phyloP scores from a whole-genome alignment of 129 eudicot species.

The Solidago caesia region DNA sequence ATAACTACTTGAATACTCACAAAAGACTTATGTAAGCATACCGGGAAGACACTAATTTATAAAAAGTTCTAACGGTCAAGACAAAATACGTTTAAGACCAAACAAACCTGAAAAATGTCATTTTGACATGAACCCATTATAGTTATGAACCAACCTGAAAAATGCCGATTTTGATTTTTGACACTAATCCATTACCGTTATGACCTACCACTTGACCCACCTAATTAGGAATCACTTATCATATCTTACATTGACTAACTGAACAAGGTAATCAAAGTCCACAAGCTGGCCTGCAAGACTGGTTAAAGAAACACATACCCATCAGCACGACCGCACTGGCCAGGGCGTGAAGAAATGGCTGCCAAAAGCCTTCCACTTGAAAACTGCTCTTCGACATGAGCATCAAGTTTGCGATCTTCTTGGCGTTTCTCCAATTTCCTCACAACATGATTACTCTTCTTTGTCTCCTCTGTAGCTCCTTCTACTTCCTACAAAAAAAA shows the following conservation, averaged over 20 bases:
- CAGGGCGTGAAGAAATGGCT: slow-evolving; percentile 80
- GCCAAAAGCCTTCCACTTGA: slow-evolving; percentile 71
- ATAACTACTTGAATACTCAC: too few species aligned
- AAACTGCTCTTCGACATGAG: slow-evolving; percentile 78
- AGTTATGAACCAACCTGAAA: too few species aligned
- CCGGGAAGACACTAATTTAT: too few species aligned
- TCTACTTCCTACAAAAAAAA: slow-evolving; percentile 39
- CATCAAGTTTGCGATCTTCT: slow-evolving; percentile 59
- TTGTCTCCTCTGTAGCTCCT: slow-evolving; percentile 52
- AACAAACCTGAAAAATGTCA: too few species aligned
- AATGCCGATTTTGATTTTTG: too few species aligned
- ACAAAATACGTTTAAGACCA: too few species aligned
- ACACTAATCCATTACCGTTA: too few species aligned
- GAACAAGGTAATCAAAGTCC: background rate
- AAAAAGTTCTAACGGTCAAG: too few species aligned
- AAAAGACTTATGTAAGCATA: too few species aligned
- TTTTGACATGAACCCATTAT: too few species aligned
- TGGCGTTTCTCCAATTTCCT: slow-evolving; percentile 69
- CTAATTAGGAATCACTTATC: background rate
- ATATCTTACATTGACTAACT: background rate
- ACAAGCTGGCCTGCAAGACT: background rate
- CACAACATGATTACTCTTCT: slow-evolving; percentile 67
- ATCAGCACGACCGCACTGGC: slow-evolving; percentile 82
- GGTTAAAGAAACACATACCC: slow-evolving; percentile 43
- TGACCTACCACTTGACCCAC: too few species aligned